Evolutionary conservation across 2,329 filamentous ascomycete species (phyloP).

Genomic region (Fusarium compactum): DNA sequence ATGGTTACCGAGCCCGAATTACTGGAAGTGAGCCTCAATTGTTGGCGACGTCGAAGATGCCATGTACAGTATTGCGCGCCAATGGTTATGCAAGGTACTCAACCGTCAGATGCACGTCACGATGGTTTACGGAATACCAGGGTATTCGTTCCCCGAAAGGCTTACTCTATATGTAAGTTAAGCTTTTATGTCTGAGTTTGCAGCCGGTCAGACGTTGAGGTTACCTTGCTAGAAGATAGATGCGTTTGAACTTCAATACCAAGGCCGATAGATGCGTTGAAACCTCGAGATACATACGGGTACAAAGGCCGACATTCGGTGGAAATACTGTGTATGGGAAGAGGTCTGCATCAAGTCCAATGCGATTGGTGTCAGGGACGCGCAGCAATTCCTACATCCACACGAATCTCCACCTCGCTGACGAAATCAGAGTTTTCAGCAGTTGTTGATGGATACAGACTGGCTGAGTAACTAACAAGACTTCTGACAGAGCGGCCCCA

Average conservation of each 20-base stretch:
- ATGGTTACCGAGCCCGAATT: conserved; percentile 7
- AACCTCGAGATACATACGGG: not conserved
- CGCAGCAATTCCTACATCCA: conserved; percentile 23
- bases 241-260: not conserved
- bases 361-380: conserved; percentile 3
- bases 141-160: conserved; percentile 19
- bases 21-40: conserved; percentile 38
- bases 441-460: not conserved
- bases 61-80: not conserved
- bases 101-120: conserved; percentile 39
- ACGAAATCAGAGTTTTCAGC: conserved; percentile 33
- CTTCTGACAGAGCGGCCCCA: conserved; percentile 38
- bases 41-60: conserved; percentile 11
- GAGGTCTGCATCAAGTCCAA: not conserved
- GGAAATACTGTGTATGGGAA: conserved; percentile 3
- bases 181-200: conserved; percentile 12
- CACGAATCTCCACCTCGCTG: conserved; percentile 36
- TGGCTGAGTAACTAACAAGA: conserved; percentile 1
- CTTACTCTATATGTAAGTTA: not conserved
- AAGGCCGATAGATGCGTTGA: not conserved
- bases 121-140: conserved; percentile 11
- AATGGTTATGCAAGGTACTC: not conserved
- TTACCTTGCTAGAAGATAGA: not conserved
- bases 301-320: not conserved
- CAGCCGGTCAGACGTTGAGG: conserved; percentile 4